These are phyloP conservation scores for Kregervanrija fluxuum DNA, from an alignment of 805 yeast species.

Conservation along the genomic window DNA sequence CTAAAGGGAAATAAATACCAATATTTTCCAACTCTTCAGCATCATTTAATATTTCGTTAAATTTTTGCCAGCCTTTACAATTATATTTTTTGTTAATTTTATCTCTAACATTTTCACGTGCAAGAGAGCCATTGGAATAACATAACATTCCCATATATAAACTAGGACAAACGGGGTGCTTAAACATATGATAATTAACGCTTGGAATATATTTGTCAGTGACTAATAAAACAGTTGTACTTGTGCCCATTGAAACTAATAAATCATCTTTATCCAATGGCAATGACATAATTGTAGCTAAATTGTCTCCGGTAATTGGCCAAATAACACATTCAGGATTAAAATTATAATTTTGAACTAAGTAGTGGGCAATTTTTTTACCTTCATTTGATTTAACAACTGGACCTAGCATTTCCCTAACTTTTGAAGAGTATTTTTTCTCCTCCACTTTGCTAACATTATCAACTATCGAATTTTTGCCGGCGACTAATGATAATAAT, in stretches of 20 bases:
- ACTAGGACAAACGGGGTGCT: conserved; percentile 72
- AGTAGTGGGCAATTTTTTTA: conserved; percentile 54
- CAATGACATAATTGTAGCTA: conserved; percentile 79
- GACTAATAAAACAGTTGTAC: conserved; percentile 80
- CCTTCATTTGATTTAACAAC: conserved; percentile 41
- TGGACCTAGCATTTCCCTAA: conserved; percentile 46
- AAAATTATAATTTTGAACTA: conserved; percentile 59
- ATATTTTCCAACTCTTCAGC: conserved; percentile 35
- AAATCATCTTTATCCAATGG: conserved; percentile 74
- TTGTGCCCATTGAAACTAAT: conserved; percentile 78
- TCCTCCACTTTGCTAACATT: conserved; percentile 21
- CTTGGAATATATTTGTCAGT: conserved; percentile 75
- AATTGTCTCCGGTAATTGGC: conserved; percentile 85
- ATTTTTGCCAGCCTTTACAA: conserved; percentile 49
- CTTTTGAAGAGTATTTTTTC: conserved; percentile 30
- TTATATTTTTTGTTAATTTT: conserved; percentile 42
- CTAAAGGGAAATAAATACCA: conserved; percentile 80
- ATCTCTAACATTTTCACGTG: conserved; percentile 72
- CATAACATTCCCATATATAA: conserved; percentile 94
- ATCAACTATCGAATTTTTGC: conserved; percentile 39
- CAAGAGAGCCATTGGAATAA: conserved; percentile 84
- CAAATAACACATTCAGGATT: conserved; percentile 47
- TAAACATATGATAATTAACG: conserved; percentile 75
- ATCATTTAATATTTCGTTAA: conserved; percentile 47
- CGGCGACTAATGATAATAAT: conserved; percentile 49